Evolutionary conservation across 352 stramenopile genomes (phyloP), one percentile per base, ranked within the genome.

Genomic region (Phytophthora multivora): DNA sequence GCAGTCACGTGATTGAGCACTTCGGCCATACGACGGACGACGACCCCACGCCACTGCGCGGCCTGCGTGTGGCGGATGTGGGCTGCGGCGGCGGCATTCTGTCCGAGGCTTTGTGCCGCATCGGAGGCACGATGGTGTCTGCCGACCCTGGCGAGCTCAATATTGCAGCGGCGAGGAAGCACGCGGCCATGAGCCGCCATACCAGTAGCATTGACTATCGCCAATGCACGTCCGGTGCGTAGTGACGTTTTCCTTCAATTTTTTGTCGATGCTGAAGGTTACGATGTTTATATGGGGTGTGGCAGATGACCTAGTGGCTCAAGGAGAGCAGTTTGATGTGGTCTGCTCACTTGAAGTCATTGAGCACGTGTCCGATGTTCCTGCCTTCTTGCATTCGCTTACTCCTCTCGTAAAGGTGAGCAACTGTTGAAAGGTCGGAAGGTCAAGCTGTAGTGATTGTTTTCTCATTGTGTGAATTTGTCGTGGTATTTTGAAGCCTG

Each of bases 281-380:
- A 19, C 43, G n/a, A 4, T 51, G 45, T 15, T 45, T 43, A 35
- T 41, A 23, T 43, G 31, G 5, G 5, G 18, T 19, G 19, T 40
- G 55, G 15, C 47, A 90, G 87, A 95, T 53, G 85, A 91, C 42
- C 59, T 95, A 15, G 83, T 93, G 48, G 66, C 60, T 13, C 70
- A 89, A 13, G 71, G 73, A 51, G 85, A 92, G 51, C 67, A 85
- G 43, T 94, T 93, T 28, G 83, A 95, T 50, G 66, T 95, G n/a
- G 85, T 95, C 28, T 95, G 85, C 50, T 92, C 87, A 42, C 69
- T 95, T 2, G 87, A 95, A 71, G 87, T 95, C 21, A 81, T 95
- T 48, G 87, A 95, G 55, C 87, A 95, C 46, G 87, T 95, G 43
- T 76, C 82, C 2, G 77, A 94, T 43, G 75, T 90, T 25, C 49